Evolutionary conservation across 2,329 filamentous ascomycete species (phyloP).

Genomic region (Truncatella angustata): DNA sequence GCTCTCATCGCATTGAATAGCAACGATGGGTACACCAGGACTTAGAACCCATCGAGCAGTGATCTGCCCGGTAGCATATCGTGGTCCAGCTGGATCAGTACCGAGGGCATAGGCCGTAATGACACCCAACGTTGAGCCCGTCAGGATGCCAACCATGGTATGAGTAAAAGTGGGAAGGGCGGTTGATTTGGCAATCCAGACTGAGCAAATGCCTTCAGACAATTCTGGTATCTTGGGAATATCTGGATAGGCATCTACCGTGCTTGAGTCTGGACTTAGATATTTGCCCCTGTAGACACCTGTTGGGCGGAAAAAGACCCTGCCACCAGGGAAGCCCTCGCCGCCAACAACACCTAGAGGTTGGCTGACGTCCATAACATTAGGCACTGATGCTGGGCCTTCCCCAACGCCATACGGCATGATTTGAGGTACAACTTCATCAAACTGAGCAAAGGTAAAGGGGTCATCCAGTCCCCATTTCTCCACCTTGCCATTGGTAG

Average conservation of each 20-base stretch:
- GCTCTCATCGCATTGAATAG: conserved; percentile 78
- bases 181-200: conserved; percentile 87
- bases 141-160: conserved; percentile 77
- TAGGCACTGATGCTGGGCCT: conserved; percentile 75
- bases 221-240: conserved; percentile 74
- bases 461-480: conserved; percentile 79
- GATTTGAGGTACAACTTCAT: conserved; percentile 72
- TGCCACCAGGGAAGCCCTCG: conserved; percentile 82
- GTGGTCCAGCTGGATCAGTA: conserved; percentile 53
- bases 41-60: conserved; percentile 88
- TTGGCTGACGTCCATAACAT: conserved; percentile 89
- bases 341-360: conserved; percentile 80
- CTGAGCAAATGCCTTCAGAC: conserved; percentile 69
- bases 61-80: conserved; percentile 71
- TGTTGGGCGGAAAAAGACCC: conserved; percentile 71
- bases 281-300: conserved; percentile 77
- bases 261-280: conserved; percentile 59
- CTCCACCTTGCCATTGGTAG: conserved; percentile 71
- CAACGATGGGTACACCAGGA: conserved; percentile 88
- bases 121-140: conserved; percentile 79
- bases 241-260: conserved; percentile 64
- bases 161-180: conserved; percentile 70
- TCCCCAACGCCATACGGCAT: conserved; percentile 75
- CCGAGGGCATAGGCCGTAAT: conserved; percentile 80
- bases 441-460: conserved; percentile 72